Conservation (phyloP, 2,329 filamentous ascomycete genomes). For the Botrytis byssoidea region DNA sequence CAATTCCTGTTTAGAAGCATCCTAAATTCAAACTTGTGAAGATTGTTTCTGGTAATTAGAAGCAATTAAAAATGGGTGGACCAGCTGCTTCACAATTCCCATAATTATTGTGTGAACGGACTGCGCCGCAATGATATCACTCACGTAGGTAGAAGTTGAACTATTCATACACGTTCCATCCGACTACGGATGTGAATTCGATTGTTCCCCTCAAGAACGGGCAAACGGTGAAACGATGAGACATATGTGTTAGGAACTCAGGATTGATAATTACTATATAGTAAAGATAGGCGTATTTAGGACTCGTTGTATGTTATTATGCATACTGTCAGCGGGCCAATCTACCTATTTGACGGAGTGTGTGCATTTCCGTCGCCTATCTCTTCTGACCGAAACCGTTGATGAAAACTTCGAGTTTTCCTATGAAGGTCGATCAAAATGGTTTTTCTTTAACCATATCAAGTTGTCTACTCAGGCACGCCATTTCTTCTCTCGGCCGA, state of each 20-base stretch:
- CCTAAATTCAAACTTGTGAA: neutral
- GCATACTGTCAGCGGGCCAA: neutral
- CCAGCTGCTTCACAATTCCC: neutral
- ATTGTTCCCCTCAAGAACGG: neutral
- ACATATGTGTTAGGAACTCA: neutral
- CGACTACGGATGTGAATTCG: neutral
- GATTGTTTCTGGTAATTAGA: neutral
- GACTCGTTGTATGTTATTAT: neutral
- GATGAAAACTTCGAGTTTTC: neutral
- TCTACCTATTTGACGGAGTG: neutral
- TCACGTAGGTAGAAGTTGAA: neutral
- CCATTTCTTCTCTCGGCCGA: neutral
- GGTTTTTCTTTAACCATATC: neutral
- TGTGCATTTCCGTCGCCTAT: neutral
- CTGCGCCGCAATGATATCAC: neutral
- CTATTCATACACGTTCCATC: neutral
- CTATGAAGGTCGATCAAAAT: neutral
- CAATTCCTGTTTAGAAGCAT: neutral
- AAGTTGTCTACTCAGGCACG: neutral
- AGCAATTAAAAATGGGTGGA: neutral
- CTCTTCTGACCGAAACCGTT: neutral
- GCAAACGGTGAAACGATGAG: neutral
- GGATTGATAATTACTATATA: neutral
- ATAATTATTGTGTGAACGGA: neutral
- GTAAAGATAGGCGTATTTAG: neutral